Percentiles rank a stretch among this genome's conserved stretches.
Conservation (phyloP, 805 yeast genomes). For the Starmerella kuoi region DNA sequence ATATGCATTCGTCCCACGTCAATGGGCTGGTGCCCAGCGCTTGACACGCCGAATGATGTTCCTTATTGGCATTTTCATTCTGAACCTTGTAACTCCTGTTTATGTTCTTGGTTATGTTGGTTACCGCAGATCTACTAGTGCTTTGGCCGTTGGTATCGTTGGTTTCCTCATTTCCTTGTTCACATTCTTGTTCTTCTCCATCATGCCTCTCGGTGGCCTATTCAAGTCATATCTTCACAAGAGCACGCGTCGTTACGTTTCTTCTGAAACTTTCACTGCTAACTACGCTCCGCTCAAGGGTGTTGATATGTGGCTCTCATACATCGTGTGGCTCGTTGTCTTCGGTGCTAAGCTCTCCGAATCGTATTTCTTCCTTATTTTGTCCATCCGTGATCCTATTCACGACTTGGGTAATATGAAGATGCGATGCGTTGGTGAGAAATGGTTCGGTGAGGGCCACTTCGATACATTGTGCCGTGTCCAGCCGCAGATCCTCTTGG, state of each 20-base stretch:
- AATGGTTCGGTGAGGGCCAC: constrained; percentile 51
- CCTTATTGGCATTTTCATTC: constrained; percentile 47
- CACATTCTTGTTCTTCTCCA: constrained; percentile 72
- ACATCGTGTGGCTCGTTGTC: constrained; percentile 77
- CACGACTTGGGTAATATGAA: constrained; percentile 71
- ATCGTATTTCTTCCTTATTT: constrained; percentile 82
- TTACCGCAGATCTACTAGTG: constrained; percentile 49
- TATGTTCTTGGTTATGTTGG: constrained; percentile 73
- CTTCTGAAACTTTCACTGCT: constrained; percentile 94
- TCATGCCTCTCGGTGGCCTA: constrained; percentile 94
- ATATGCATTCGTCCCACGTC: constrained; percentile 93
- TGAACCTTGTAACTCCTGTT: constrained; percentile 76
- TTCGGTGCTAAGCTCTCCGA: constrained; percentile 81
- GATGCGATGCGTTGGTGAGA: constrained; percentile 94
- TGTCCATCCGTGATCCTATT: constrained; percentile 88
- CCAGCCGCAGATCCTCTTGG: constrained; percentile 81
- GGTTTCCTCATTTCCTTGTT: constrained; percentile 79
- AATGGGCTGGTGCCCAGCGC: constrained; percentile 99
- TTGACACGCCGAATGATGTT: constrained; percentile 77
- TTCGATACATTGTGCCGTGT: constrained; percentile 55
- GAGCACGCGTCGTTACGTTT: constrained; percentile 73
- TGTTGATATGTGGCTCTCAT: constrained; percentile 92
- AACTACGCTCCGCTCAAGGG: constrained; percentile 71
- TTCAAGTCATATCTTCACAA: constrained; percentile 87
- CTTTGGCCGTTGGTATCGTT: constrained; percentile 68